Evolutionary conservation across 2,329 filamentous ascomycete genomes (phyloP).

Genomic region (Cryphonectria radicalis): DNA sequence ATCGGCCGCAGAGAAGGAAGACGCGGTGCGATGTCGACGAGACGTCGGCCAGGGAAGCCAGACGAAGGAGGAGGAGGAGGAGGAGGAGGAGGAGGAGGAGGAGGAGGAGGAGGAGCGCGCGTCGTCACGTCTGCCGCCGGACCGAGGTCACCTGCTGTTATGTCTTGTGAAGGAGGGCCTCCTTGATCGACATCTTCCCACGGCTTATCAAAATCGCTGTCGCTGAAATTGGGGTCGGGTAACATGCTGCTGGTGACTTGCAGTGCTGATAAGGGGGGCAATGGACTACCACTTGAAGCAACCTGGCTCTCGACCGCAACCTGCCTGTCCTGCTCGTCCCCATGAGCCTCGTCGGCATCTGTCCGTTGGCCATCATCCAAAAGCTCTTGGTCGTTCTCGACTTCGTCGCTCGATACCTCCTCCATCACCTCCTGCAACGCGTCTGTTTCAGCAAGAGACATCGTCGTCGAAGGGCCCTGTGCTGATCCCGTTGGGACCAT

Average conservation of each 20-base stretch:
- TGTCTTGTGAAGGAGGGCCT: not conserved
- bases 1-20: not conserved
- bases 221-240: not conserved
- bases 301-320: not conserved
- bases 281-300: not conserved
- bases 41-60: not conserved
- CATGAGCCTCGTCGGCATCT: constrained; percentile 1
- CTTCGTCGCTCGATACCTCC: constrained; percentile 12
- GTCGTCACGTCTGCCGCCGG: not conserved
- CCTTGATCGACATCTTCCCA: not conserved
- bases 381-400: not conserved
- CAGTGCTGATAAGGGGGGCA: not conserved
- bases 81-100: constrained; percentile 9
- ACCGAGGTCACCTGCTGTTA: not conserved
- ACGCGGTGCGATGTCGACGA: constrained; percentile 5
- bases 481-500: not conserved
- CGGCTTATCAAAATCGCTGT: not conserved
- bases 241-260: not conserved
- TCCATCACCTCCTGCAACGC: not conserved
- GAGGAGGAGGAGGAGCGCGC: constrained; percentile 6
- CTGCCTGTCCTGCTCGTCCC: not conserved
- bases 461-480: not conserved
- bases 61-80: constrained; percentile 5
- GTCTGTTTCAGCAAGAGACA: not conserved
- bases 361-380: constrained; percentile 1